Conservation (phyloP, 73 alveolate genomes). For the Tetrahymena elliotti region DNA sequence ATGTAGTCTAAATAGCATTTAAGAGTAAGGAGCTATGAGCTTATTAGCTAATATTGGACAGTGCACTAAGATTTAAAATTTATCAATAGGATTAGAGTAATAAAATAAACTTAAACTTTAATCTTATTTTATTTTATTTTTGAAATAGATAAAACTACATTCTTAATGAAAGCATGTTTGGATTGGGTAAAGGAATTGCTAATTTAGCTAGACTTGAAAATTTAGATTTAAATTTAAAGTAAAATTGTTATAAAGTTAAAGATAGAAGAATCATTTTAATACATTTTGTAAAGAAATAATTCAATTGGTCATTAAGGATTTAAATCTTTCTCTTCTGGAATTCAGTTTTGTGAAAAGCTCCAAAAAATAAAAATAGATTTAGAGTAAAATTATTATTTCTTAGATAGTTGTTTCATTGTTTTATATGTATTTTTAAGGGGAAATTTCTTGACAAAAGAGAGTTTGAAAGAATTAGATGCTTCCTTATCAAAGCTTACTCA, state of each 20-base stretch:
- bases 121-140: not conserved
- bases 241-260: not conserved
- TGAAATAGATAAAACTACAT: not conserved
- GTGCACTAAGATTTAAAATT: not conserved
- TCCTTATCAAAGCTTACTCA: not conserved
- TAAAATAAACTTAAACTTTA: not conserved
- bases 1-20: not conserved
- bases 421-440: not conserved
- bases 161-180: not conserved
- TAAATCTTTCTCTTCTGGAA: not conserved
- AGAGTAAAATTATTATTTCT: not conserved
- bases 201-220: not conserved
- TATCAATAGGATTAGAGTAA: not conserved
- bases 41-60: not conserved
- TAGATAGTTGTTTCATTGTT: not conserved
- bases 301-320: not conserved
- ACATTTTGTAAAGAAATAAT: not conserved
- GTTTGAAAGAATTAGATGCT: not conserved
- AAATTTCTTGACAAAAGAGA: not conserved
- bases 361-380: not conserved
- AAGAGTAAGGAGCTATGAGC: not conserved
- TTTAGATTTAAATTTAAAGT: not conserved
- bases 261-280: not conserved
- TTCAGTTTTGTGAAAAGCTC: not conserved
- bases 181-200: not conserved